Evolutionary conservation across 2,329 filamentous ascomycete genomes (phyloP), one percentile per base, ranked within the genome.

Genomic region (Amphichorda felina): DNA sequence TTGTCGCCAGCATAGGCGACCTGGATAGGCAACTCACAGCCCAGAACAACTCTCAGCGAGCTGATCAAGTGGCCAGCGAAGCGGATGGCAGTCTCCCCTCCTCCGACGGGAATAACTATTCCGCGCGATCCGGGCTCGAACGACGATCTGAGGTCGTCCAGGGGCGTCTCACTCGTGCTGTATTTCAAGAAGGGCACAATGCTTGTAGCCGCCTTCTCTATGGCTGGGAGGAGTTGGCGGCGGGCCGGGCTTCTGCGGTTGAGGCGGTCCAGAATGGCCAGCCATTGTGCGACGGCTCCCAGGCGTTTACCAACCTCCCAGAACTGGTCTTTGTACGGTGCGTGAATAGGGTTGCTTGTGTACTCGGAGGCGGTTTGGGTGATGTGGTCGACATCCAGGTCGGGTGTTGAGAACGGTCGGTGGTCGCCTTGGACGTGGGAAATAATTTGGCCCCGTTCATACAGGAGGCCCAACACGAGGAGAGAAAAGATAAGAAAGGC

Each of bases 51-150:
- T 15, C 50, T 50, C 4, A 61, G 33, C 2, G 52, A 45, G n/a
- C 45, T 45, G 8, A 61, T 46, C 8, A 58, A 41, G 35, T 61
- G 58, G 26, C 52, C 54, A 7, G 56, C 54, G 19, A 52, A 56
- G 2, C 58, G 53, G 10, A 60, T 41, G 10, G 41, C 49, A 9
- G 9, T 34, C 2, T 45, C 48, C n/a, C 45, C 44, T 2, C 46
- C 46, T 6, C 56, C 53, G 0, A 50, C 50, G 10, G 57, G 51
- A 13, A 61, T 57, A 18, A 61, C 55, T 21, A 61, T 55, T 2
- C 57, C 57, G 3, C 38, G 41, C 3, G 49, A 46, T 13, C 45
- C 47, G 5, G 40, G 36, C 17, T 28, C 22, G 30, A 43, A 42
- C 11, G 39, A 43, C n/a, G 37, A 30, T 8, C 39, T 47, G 26